phyloP scores from a whole-genome alignment of 2,329 filamentous ascomycete genomes.

The Apiospora phragmitis region DNA sequence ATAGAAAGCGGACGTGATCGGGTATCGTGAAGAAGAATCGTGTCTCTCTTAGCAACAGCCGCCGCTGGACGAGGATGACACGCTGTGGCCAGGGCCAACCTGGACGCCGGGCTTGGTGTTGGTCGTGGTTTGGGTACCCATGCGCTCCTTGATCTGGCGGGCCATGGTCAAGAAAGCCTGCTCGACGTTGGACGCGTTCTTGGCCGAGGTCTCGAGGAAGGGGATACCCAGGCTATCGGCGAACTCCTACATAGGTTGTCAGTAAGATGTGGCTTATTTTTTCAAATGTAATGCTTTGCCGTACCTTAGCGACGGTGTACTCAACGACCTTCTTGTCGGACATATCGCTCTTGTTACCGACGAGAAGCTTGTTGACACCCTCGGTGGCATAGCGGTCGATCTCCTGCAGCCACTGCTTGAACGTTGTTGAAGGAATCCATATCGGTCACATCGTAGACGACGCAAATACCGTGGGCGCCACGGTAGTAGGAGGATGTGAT shows the following conservation, averaged over 20 bases:
- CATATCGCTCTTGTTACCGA: constrained; percentile 99
- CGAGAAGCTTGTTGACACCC: constrained; percentile 98
- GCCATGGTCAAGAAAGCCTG: constrained; percentile 99
- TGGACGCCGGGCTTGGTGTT: constrained; percentile 99
- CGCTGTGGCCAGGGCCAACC: constrained; percentile 91
- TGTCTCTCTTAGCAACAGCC: constrained; percentile 77
- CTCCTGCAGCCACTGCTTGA: constrained; percentile 99
- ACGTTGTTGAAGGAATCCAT: constrained; percentile 99
- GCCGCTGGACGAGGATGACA: constrained; percentile 81
- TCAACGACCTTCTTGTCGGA: constrained; percentile 99
- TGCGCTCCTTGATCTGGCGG: constrained; percentile 99
- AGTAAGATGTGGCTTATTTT: constrained; percentile 16
- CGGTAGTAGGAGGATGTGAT: constrained; percentile 99
- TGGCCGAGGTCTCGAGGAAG: constrained; percentile 99
- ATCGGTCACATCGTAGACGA: constrained; percentile 99
- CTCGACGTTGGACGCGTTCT: constrained; percentile 99
- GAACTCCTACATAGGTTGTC: constrained; percentile 70
- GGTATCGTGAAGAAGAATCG: constrained; percentile 19
- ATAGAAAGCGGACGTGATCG: constrained; percentile 9
- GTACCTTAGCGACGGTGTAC: constrained; percentile 98
- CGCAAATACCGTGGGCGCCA: constrained; percentile 97
- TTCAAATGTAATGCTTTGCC: constrained; percentile 22
- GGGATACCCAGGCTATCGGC: constrained; percentile 98
- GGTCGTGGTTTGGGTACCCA: constrained; percentile 92
- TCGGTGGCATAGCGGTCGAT: constrained; percentile 99